A percentile compares a stretch with the other conserved stretches of the same genome.
Evolutionary conservation across 2,329 filamentous ascomycete species (phyloP).

Genomic region (Coniochaeta sp.): DNA sequence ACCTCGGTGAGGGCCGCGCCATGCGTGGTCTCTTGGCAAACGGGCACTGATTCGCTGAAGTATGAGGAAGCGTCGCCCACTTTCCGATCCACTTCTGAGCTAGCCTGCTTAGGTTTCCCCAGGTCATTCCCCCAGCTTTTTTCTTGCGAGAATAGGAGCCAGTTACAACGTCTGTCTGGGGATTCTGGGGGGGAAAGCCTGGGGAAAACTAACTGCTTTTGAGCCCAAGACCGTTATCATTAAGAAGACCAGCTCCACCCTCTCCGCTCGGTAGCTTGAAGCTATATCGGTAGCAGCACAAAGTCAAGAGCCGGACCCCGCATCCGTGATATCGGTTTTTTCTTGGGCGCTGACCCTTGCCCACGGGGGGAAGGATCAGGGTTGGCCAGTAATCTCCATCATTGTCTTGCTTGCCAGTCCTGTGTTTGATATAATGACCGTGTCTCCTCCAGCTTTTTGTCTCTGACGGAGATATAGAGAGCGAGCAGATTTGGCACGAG

Average conservation of each 20-base stretch:
- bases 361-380: too few relatives aligned
- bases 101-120: not conserved
- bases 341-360: not conserved
- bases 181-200: too few relatives aligned
- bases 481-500: not conserved
- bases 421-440: not conserved
- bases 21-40: not conserved
- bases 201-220: not conserved
- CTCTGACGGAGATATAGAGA: not conserved
- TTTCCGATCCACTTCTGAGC: not conserved
- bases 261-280: not conserved
- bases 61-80: not conserved
- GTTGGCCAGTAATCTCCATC: not conserved
- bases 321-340: not conserved
- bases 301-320: not conserved
- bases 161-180: not conserved
- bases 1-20: not conserved
- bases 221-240: not conserved
- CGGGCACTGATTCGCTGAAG: not conserved
- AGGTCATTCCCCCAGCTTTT: not conserved
- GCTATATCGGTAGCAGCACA: not conserved
- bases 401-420: not conserved
- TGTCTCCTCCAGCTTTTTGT: not conserved
- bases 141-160: not conserved
- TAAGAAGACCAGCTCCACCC: not conserved